Evolutionary conservation across 2,329 filamentous ascomycete genomes (phyloP), one percentile per base, ranked within the genome.

Genomic region (Trichophyton verrucosum): DNA sequence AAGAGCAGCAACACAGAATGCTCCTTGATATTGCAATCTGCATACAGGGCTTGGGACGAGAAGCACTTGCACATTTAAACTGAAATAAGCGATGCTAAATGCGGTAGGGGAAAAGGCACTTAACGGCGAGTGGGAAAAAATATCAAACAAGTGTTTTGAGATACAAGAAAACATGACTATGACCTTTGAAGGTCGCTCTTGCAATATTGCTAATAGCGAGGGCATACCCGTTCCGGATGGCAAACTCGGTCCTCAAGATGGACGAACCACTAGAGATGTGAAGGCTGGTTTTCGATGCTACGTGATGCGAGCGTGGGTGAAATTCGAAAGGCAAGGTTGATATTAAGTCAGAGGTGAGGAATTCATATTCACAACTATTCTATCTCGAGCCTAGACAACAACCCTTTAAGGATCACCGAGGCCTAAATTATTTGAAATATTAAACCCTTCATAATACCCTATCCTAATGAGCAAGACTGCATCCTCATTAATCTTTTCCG

Each of bases 171-270:
- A 22, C 30, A 61, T 61, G 59, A 36, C 46, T 38, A 61, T 61
- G 51, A 36, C 8, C 8, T 61, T 61, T 46, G n/a, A 57, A 30
- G 59, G 59, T 24, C 33, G 36, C 22, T 56, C 49, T 17, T 61
- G 59, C 30, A 61, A 56, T 57, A 61, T 61, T 47, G 59, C 51
- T 22, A 51, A 61, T 42, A 47, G 51, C 30, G 49, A 61, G 33
- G 51, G 51, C 22, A 46, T 57, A 33, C 38, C 15, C 44, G 17
- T 61, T 20, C 58, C 58, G 3, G 36, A 42, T n/a, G 59, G 53
- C 8, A 47, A 46, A 7, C 51, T 61, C n/a, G 59, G 59, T 51
- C 49, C 59, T 40, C 9, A 11, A 15, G 38, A 40, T 40, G 38
- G 38, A 40, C 11, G 6, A 4, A 15, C 15, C 15, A 40, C 15